Conservation (phyloP, 129 eudicot species). For the Escallonia rubra region DNA sequence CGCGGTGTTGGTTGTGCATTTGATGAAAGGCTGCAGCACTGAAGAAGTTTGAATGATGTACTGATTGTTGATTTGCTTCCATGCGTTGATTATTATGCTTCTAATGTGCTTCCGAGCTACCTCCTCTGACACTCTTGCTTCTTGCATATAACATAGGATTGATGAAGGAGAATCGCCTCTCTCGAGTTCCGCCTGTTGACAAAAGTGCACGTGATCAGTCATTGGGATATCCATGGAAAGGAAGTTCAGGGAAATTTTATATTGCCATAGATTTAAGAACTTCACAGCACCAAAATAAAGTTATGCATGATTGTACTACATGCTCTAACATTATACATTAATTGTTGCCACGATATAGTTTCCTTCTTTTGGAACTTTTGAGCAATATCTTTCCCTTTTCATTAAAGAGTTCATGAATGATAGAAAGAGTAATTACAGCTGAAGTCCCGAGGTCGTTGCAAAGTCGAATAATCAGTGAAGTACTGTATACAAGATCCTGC, state of each 20-base stretch:
- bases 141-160: constrained; percentile 16
- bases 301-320: no score
- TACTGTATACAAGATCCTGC: constrained; percentile 18
- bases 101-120: constrained; percentile 10
- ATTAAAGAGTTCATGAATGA: no score
- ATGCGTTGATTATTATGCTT: constrained; percentile 6
- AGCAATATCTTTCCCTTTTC: no score
- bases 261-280: neutral
- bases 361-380: no score
- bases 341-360: no score
- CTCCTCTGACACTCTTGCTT: constrained; percentile 18
- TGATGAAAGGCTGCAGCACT: neutral
- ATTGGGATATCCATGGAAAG: neutral
- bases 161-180: constrained; percentile 32
- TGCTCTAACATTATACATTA: no score
- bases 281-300: no score
- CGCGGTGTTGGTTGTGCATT: constrained; percentile 10
- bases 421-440: constrained; percentile 9
- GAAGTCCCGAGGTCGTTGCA: constrained; percentile 59
- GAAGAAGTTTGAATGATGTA: neutral
- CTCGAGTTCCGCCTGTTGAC: constrained; percentile 34
- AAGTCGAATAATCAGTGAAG: constrained; percentile 35
- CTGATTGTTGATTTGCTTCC: constrained; percentile 15
- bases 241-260: neutral
- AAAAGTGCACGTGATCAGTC: neutral